Percentiles rank a stretch among this genome's conserved stretches.
These are phyloP conservation scores for Fomitopsis pulvina DNA, from an alignment of 768 basidiomycete species.

Conservation along the genomic window DNA sequence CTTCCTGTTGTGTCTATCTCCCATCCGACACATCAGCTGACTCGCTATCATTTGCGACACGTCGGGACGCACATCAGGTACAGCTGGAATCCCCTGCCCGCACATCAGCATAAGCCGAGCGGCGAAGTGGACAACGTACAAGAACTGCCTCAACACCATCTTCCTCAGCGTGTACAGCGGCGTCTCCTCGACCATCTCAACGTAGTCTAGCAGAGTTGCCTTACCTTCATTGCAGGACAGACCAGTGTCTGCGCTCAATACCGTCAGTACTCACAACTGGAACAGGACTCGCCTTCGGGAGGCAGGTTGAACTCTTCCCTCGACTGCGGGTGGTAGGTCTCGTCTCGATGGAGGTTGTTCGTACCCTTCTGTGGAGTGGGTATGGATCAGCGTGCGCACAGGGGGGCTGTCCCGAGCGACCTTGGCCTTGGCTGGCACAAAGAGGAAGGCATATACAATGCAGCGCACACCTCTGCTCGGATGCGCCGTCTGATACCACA, in stretches of 20 bases:
- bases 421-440: neutral
- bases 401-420: neutral
- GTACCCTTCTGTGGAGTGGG: constrained; percentile 14
- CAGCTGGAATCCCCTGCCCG: constrained; percentile 18
- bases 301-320: constrained; percentile 18
- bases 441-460: too few species aligned
- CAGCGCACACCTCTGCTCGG: too few species aligned
- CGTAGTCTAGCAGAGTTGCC: constrained; percentile 18
- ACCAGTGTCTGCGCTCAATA: too few species aligned
- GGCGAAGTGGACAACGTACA: constrained; percentile 20
- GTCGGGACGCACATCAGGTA: constrained; percentile 14
- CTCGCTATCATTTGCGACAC: neutral
- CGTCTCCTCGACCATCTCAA: constrained; percentile 21
- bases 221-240: neutral
- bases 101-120: constrained; percentile 1
- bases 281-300: constrained; percentile 3
- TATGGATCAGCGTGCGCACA: neutral
- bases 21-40: neutral
- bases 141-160: constrained; percentile 41
- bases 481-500: too few species aligned
- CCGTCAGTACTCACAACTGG: too few species aligned
- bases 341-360: constrained; percentile 18
- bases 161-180: constrained; percentile 36
- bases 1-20: constrained; percentile 16
- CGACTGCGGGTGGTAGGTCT: constrained; percentile 18